Percentiles rank a stretch among this genome's conserved stretches.
Conservation (phyloP, 2,329 filamentous ascomycete genomes). For the Claviceps sp. region DNA sequence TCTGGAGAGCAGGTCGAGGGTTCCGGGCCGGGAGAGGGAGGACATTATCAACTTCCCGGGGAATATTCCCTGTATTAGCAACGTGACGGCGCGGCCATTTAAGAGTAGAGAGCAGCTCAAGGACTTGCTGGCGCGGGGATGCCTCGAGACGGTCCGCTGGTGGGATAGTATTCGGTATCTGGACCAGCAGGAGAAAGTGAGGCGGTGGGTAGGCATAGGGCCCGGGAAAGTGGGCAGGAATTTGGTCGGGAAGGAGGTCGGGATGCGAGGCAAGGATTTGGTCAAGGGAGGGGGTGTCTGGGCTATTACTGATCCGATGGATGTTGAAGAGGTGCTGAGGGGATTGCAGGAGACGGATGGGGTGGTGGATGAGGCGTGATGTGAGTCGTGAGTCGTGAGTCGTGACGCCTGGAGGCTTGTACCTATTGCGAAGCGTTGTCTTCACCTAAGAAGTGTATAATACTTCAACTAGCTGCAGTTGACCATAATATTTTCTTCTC, state of each 20-base stretch:
- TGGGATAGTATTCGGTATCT: slow-evolving; percentile 88
- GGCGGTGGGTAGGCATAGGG: slow-evolving; percentile 82
- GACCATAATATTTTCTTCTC: no score
- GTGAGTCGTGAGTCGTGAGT: no score
- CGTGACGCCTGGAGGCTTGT: no score
- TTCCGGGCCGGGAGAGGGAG: slow-evolving; percentile 37
- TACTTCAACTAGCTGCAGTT: no score
- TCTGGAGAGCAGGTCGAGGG: slow-evolving; percentile 44
- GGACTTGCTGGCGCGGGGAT: slow-evolving; percentile 65
- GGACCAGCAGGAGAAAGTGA: slow-evolving; percentile 68
- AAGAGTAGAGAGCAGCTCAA: slow-evolving; percentile 59
- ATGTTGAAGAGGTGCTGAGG: slow-evolving; percentile 55
- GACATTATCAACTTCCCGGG: slow-evolving; percentile 67
- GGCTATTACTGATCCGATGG: slow-evolving; percentile 72
- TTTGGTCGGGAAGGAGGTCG: slow-evolving; percentile 88
- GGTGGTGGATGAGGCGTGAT: slow-evolving; percentile 29
- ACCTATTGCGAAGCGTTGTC: background rate
- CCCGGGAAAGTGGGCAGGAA: slow-evolving; percentile 90
- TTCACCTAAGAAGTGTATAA: no score
- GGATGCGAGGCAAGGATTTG: slow-evolving; percentile 63
- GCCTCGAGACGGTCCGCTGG: slow-evolving; percentile 87
- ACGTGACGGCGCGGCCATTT: slow-evolving; percentile 73
- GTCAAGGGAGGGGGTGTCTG: slow-evolving; percentile 86
- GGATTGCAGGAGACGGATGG: slow-evolving; percentile 52
- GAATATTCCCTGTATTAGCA: slow-evolving; percentile 65